Evolutionary conservation across 257 asterid species (phyloP).

Genomic region (Jacaranda copaia): DNA sequence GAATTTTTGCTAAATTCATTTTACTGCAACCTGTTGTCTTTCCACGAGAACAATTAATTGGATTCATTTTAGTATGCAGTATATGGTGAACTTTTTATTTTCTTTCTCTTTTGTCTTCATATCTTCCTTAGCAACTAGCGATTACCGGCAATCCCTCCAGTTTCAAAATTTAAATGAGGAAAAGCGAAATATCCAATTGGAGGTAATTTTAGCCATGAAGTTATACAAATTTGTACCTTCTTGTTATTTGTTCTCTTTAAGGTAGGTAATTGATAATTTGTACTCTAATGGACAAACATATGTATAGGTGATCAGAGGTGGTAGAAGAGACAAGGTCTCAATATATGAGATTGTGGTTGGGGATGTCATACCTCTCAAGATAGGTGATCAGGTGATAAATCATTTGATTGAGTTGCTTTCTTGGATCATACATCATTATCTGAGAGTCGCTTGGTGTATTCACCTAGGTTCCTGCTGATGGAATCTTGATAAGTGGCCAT

Average conservation of each 20-base stretch:
- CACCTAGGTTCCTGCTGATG: slow-evolving; percentile 90
- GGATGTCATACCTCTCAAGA: slow-evolving; percentile 86
- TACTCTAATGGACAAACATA: slow-evolving; percentile 29
- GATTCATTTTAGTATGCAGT: slow-evolving; percentile 16
- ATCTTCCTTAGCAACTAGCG: slow-evolving; percentile 77
- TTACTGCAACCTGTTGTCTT: slow-evolving; percentile 19
- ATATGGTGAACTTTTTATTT: background rate
- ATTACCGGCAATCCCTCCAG: slow-evolving; percentile 93
- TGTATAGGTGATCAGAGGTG: slow-evolving; percentile 81
- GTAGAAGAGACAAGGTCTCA: slow-evolving; percentile 86
- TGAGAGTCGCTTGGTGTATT: slow-evolving; percentile 33
- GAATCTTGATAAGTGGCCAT: slow-evolving; percentile 80
- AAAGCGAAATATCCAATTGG: slow-evolving; percentile 86
- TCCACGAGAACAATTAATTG: background rate
- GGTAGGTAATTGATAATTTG: slow-evolving; percentile 5
- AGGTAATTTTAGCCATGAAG: slow-evolving; percentile 57
- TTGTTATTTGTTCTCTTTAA: slow-evolving; percentile 21
- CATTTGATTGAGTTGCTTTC: slow-evolving; percentile 28
- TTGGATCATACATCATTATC: slow-evolving; percentile 19
- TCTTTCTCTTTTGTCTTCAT: slow-evolving; percentile 23
- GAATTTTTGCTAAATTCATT: slow-evolving; percentile 19
- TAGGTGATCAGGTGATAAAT: slow-evolving; percentile 86
- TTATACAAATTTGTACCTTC: background rate
- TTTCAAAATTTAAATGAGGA: slow-evolving; percentile 91
- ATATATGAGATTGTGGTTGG: slow-evolving; percentile 95